phyloP scores from a whole-genome alignment of 108 stramenopile genomes.

The Chaetoceros tenuissimus region DNA sequence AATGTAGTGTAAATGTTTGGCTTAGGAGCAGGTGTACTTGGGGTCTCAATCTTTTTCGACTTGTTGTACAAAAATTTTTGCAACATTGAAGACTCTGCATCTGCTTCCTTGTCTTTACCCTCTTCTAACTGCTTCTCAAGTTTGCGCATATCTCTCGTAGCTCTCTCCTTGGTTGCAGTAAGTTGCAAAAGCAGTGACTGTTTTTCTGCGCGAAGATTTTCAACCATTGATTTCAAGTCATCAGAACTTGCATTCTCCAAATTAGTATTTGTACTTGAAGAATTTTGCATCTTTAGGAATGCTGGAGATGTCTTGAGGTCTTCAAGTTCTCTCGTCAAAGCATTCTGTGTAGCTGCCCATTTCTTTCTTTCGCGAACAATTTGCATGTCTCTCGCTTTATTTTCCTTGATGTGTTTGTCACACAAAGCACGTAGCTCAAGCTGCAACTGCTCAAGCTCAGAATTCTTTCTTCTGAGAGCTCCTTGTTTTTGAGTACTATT shows the following conservation, averaged over 20 bases:
- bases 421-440: background rate
- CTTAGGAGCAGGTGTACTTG: too few species aligned
- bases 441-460: background rate
- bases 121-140: background rate
- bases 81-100: conserved; percentile 8
- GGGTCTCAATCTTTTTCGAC: too few species aligned
- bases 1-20: too few species aligned
- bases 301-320: background rate
- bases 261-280: background rate
- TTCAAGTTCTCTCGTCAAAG: background rate
- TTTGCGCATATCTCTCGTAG: background rate
- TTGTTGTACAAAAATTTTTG: background rate
- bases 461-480: background rate
- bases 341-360: background rate
- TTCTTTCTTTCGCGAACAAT: background rate
- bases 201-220: background rate
- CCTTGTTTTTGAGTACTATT: background rate
- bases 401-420: background rate
- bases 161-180: background rate
- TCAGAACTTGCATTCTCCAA: background rate
- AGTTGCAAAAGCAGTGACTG: background rate
- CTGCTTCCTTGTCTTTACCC: background rate
- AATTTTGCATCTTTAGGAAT: background rate
- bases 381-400: background rate
- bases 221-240: background rate